phyloP scores from a whole-genome alignment of 2,329 filamentous ascomycete species.

The Ophiostoma fasciatum region DNA sequence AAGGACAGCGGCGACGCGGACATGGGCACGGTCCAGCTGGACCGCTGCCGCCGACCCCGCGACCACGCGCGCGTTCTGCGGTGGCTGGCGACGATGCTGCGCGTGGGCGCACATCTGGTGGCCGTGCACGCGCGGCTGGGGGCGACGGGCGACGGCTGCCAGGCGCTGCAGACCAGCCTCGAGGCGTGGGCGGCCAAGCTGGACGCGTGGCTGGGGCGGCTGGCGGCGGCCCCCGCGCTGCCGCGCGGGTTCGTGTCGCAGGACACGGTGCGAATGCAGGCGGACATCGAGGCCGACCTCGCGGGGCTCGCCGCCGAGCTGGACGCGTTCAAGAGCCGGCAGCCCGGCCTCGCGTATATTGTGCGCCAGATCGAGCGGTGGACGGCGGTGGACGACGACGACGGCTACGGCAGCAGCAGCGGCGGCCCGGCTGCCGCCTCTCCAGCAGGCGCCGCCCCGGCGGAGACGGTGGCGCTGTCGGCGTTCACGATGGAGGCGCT shows the following conservation, averaged over 20 bases:
- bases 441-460: not conserved
- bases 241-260: slow-evolving; percentile 35
- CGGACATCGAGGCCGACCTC: slow-evolving; percentile 23
- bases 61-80: slow-evolving; percentile 19
- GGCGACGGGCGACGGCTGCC: slow-evolving; percentile 34
- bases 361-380: slow-evolving; percentile 53
- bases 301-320: slow-evolving; percentile 26
- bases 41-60: slow-evolving; percentile 5
- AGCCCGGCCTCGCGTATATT: slow-evolving; percentile 48
- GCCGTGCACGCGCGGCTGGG: slow-evolving; percentile 54
- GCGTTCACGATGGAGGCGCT: slow-evolving; percentile 45
- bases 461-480: slow-evolving; percentile 15
- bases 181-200: slow-evolving; percentile 28
- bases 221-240: slow-evolving; percentile 27
- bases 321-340: slow-evolving; percentile 24
- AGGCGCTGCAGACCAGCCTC: slow-evolving; percentile 28
- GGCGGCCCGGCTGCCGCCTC: not conserved
- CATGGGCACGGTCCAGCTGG: not conserved
- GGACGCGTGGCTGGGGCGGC: not conserved
- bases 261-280: slow-evolving; percentile 19
- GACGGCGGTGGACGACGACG: slow-evolving; percentile 23
- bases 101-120: slow-evolving; percentile 45
- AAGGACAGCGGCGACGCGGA: no score
- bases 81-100: slow-evolving; percentile 60
- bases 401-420: slow-evolving; percentile 7